phyloP scores from a whole-genome alignment of 352 stramenopile genomes.

The Globisporangium nodosum region DNA sequence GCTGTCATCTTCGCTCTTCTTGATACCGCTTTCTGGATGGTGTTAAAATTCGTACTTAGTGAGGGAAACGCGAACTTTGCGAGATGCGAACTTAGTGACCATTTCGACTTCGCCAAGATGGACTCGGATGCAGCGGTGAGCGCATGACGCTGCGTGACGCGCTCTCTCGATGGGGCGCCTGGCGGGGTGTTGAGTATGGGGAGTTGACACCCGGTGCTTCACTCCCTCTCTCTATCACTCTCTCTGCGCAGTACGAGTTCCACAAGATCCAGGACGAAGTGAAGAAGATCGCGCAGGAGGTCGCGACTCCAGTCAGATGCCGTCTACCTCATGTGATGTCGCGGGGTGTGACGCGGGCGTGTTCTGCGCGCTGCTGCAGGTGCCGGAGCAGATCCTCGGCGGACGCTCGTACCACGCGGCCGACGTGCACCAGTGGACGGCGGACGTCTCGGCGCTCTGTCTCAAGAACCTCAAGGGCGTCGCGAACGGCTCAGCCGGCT shows the following conservation, averaged over 20 bases:
- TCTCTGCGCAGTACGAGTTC: conserved; percentile 65
- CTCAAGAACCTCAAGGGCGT: conserved; percentile 83
- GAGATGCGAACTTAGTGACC: too few species aligned
- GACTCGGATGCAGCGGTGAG: background rate
- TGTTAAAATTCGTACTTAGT: too few species aligned
- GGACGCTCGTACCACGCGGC: conserved; percentile 71
- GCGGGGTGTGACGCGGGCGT: too few species aligned
- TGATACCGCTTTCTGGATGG: too few species aligned
- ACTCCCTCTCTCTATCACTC: background rate
- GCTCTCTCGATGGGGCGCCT: background rate
- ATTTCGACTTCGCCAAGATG: background rate
- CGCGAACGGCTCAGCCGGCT: conserved; percentile 76
- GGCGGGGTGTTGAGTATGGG: too few species aligned
- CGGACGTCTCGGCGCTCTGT: conserved; percentile 70
- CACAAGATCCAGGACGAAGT: conserved; percentile 81
- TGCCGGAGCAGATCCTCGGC: conserved; percentile 61
- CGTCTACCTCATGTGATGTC: too few species aligned
- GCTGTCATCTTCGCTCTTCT: background rate
- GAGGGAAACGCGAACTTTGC: too few species aligned
- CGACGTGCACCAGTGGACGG: conserved; percentile 78
- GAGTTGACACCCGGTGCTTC: background rate
- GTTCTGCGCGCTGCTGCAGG: conserved; percentile 20
- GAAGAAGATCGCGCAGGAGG: conserved; percentile 81
- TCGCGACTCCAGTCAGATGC: background rate
- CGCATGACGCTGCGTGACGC: too few species aligned